Evolutionary conservation across 2,329 filamentous ascomycete genomes (phyloP), one percentile per base, ranked within the genome.

Genomic region (Trichoderma cornu-damae): DNA sequence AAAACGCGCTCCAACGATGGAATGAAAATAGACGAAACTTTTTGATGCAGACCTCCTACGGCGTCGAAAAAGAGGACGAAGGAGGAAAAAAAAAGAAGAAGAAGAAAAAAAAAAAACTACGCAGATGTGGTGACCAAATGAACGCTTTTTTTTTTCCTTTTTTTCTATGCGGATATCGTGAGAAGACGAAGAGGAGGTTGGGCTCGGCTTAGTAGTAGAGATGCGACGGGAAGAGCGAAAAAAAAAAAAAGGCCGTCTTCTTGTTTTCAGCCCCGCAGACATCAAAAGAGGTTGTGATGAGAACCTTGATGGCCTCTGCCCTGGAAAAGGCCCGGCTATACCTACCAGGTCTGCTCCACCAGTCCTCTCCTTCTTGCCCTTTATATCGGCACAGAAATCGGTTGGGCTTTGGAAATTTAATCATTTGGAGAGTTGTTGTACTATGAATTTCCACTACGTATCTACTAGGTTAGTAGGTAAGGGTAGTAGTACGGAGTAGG

Each of bases 201-300:
- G 30, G 8, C 42, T 16, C 24, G 43, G n/a, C n/a, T n/a, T n/a
- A n/a, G n/a, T n/a, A n/a, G n/a, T n/a, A n/a, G n/a, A n/a, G 28
- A 46, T 20, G 26, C 24, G 34, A 28, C 32, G 22, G 30, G 28
- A 42, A 46, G 32, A 28, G 40, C 26, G 16, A 20, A 37, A 47
- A 46, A 37, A 46, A n/a, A n/a, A n/a, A n/a, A n/a, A n/a, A n/a
- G n/a, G n/a, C n/a, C n/a, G 42, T 32, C 32, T 42, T 46, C 34
- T 46, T 26, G 22, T 46, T 55, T 55, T 55, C 34, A 30, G 52
- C 52, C 52, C 52, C 52, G 52, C 52, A 55, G 43, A 46, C 38
- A 32, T 46, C 42, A 55, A 49, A 55, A 42, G 43, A n/a, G n/a
- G n/a, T n/a, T 46, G 52, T 47, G 52, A 37, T 55, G 52, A 55